phyloP scores from a whole-genome alignment of 768 basidiomycete species.

The Trametes cinnabarina region DNA sequence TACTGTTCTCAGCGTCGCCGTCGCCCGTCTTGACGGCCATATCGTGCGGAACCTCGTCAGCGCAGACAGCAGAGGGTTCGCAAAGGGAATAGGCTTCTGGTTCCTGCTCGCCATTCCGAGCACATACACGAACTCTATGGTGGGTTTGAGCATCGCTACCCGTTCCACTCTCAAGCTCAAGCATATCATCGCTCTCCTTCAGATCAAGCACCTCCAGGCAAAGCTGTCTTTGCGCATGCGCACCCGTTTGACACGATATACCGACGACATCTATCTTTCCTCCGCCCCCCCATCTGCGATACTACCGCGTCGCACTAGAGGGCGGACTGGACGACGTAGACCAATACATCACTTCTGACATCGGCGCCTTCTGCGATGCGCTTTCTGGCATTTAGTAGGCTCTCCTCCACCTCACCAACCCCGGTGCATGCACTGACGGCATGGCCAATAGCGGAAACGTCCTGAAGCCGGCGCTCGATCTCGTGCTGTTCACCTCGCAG shows the following conservation, averaged over 20 bases:
- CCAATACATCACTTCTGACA: constrained; percentile 91
- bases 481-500: constrained; percentile 90
- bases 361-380: constrained; percentile 84
- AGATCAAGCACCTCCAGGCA: constrained; percentile 89
- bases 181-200: not conserved
- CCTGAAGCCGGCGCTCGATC: constrained; percentile 87
- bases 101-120: constrained; percentile 88
- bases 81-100: constrained; percentile 82
- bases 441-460: constrained; percentile 70
- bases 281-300: constrained; percentile 66
- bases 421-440: not conserved
- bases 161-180: not conserved
- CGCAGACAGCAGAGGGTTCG: constrained; percentile 81
- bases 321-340: constrained; percentile 65
- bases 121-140: constrained; percentile 96
- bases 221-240: constrained; percentile 80
- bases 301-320: constrained; percentile 48
- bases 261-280: constrained; percentile 88
- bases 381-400: constrained; percentile 86
- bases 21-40: constrained; percentile 84
- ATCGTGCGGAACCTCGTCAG: constrained; percentile 88
- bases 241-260: constrained; percentile 85
- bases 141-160: constrained; percentile 28
- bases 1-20: constrained; percentile 84
- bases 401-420: not conserved